Percentiles rank a stretch among this genome's conserved stretches.
These are phyloP conservation scores for Rhizomucor pusillus DNA, from an alignment of 371 early-diverging fungal genomes.

Conservation along the genomic window DNA sequence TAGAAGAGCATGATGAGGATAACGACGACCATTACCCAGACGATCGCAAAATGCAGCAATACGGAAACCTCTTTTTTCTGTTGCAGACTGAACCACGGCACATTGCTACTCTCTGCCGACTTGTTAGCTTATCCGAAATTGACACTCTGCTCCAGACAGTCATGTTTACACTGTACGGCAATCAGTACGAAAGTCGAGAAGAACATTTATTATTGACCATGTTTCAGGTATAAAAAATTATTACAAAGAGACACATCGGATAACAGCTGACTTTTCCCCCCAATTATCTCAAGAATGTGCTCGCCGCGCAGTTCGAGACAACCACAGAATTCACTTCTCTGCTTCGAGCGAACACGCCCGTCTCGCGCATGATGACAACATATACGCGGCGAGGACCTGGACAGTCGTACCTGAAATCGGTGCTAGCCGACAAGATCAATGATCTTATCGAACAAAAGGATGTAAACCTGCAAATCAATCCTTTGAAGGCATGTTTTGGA, in stretches of 20 bases:
- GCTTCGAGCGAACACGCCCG: constrained; percentile 93
- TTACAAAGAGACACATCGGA: background rate
- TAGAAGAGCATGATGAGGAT: constrained; percentile 74
- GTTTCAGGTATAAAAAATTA: constrained; percentile 78
- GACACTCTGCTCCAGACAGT: constrained; percentile 92
- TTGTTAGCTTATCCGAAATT: constrained; percentile 85
- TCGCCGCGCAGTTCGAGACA: constrained; percentile 88
- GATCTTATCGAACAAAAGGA: constrained; percentile 41
- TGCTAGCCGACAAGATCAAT: constrained; percentile 81
- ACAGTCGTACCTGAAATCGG: constrained; percentile 87
- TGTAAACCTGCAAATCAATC: constrained; percentile 85
- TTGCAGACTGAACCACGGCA: constrained; percentile 94
- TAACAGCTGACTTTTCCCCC: background rate
- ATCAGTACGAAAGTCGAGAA: constrained; percentile 94
- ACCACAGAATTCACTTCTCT: constrained; percentile 85
- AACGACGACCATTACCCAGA: constrained; percentile 72
- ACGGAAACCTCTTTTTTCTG: constrained; percentile 91
- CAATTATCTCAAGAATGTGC: constrained; percentile 58
- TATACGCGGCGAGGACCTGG: constrained; percentile 94
- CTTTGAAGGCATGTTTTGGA: constrained; percentile 56
- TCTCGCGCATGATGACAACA: constrained; percentile 95
- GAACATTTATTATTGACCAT: constrained; percentile 92
- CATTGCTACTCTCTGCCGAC: constrained; percentile 82
- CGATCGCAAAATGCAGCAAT: constrained; percentile 81
- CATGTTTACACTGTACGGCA: constrained; percentile 95